Base-by-base conservation (phyloP, 2,329 filamentous ascomycete genomes). In the Ascochyta rabiei region DNA sequence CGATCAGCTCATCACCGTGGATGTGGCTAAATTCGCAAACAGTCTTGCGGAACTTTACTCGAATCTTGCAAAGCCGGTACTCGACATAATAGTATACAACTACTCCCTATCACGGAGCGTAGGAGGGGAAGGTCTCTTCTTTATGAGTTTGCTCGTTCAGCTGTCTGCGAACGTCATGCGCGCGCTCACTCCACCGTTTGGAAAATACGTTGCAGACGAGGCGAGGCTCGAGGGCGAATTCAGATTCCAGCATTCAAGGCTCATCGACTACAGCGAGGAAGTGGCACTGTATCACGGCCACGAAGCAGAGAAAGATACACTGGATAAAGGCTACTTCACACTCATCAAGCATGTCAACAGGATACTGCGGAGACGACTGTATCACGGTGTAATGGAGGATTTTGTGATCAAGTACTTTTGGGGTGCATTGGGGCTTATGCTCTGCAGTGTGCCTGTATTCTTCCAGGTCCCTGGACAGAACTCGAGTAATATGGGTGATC, bases 371-470 rank as follows among this genome's bases (percentile, higher is more conserved):
- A 84, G 91, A 59, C 86, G 95, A 43, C 90, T 99, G 74, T 98
- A 98, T 75, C 93, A 99, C 74, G 93, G 93, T n/a, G 89, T 99
- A 69, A 97, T 98, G 93, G 95, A 99, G 74, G 95, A 99, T 75
- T 99, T 97, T 76, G 91, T 98, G 53, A 96, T 99, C 77, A 99
- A 99, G 76, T 99, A 99, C 74, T 95, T 98, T 77, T 99, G 95
- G 95, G 95, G 95, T 35, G 93, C 95, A 2, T 76, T 99, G 38
- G 95, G 95, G 1, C 82, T 99, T 61, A 76, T 96, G 60, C 86
- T 99, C 9, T 99, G 95, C 80, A 96, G 91, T 75, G 87, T 96
- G 0, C 95, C 95, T 0, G 93, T 98, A 2, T 99, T 99, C 75
- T 90, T 99, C 81, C 93, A 93, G 75, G 84, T 97, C 16, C 92